Evolutionary conservation across 257 asterid species (phyloP).

Genomic region (Knoxia roxburghii): DNA sequence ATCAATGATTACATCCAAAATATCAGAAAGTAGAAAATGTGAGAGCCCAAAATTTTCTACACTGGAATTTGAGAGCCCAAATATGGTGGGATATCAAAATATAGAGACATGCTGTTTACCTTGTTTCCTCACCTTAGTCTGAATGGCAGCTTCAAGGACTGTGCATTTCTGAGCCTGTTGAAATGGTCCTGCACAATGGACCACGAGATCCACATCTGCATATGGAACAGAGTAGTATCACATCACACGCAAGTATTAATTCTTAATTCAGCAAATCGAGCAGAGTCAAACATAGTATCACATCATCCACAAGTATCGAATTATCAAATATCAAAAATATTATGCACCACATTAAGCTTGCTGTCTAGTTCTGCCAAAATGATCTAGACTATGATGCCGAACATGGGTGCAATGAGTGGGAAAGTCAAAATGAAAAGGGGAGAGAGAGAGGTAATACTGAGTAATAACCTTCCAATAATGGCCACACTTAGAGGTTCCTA

Average conservation of each 20-base stretch:
- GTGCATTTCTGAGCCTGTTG: conserved; percentile 71
- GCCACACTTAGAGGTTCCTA: too few species aligned
- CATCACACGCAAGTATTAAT: neutral
- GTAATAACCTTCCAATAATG: neutral
- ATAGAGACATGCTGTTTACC: conserved; percentile 43
- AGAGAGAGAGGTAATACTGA: neutral
- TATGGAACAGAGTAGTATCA: conserved; percentile 3
- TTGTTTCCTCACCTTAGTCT: conserved; percentile 92
- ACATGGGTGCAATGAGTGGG: neutral
- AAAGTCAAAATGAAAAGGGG: neutral
- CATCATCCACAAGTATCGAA: neutral
- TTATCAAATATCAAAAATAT: neutral
- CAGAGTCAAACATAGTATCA: neutral
- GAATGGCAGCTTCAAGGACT: conserved; percentile 89
- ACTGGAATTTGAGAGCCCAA: neutral
- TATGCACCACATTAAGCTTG: neutral
- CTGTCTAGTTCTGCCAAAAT: neutral
- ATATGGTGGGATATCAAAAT: conserved; percentile 11
- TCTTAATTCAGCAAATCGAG: too few species aligned
- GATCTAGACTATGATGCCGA: neutral
- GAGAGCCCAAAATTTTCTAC: neutral
- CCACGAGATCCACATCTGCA: conserved; percentile 85
- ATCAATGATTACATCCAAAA: neutral
- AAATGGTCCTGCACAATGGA: conserved; percentile 96
- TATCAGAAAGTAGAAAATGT: neutral